Evolutionary conservation across 2,329 filamentous ascomycete species (phyloP).

Genomic region (Ophiocordyceps camponoti-leonardi): DNA sequence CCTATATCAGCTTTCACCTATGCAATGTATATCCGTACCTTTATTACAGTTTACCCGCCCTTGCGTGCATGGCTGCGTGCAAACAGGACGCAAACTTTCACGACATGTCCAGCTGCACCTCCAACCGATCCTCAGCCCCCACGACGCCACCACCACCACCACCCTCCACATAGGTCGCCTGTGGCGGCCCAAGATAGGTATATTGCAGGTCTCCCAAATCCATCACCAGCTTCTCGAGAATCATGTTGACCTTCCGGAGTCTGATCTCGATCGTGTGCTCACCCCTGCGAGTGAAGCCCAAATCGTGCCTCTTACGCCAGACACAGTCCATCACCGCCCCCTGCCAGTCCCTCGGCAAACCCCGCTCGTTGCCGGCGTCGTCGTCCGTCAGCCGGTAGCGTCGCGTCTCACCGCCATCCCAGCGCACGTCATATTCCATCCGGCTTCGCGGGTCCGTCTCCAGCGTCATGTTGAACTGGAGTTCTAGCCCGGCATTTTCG

Average conservation of each 20-base stretch:
- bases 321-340: conserved; percentile 29
- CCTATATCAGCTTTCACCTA: too few species aligned
- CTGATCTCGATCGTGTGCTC: conserved; percentile 13
- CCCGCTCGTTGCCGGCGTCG: conserved; percentile 10
- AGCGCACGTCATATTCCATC: conserved; percentile 30
- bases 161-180: conserved; percentile 8
- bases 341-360: conserved; percentile 29
- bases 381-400: conserved; percentile 14
- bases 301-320: conserved; percentile 24
- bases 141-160: not conserved
- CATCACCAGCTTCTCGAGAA: conserved; percentile 19
- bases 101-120: conserved; percentile 1
- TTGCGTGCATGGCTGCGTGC: not conserved
- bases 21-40: not conserved
- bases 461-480: conserved; percentile 22
- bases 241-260: conserved; percentile 15
- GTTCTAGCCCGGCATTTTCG: conserved; percentile 9
- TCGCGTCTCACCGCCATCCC: conserved; percentile 21
- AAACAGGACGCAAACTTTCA: not conserved
- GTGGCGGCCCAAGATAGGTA: conserved; percentile 18
- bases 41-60: too few species aligned
- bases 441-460: conserved; percentile 31
- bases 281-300: conserved; percentile 9
- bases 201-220: conserved; percentile 14
- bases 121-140: conserved; percentile 1